phyloP scores from a whole-genome alignment of 345 rosid species.

The Dovyalis caffra region DNA sequence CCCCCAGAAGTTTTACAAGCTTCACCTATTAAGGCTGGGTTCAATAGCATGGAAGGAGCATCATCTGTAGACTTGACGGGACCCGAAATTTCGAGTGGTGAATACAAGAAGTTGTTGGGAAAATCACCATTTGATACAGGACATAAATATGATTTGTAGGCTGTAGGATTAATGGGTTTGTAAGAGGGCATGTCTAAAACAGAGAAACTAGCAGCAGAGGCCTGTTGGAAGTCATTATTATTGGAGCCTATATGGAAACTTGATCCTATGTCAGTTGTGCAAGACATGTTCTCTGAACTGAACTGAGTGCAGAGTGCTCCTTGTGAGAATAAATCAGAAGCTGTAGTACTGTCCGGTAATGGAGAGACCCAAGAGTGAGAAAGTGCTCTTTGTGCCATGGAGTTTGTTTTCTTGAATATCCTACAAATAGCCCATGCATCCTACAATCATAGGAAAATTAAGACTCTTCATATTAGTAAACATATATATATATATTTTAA shows the following conservation, averaged over 20 bases:
- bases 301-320: constrained; percentile 32
- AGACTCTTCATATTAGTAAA: not conserved
- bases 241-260: constrained; percentile 30
- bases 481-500: too few relatives aligned
- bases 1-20: constrained; percentile 18
- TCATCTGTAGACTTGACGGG: constrained; percentile 17
- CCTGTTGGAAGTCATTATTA: constrained; percentile 26
- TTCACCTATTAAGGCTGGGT: constrained; percentile 20
- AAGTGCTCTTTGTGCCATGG: constrained; percentile 67
- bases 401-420: constrained; percentile 84
- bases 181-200: constrained; percentile 29
- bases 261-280: constrained; percentile 48
- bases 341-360: constrained; percentile 31
- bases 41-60: constrained; percentile 33
- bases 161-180: constrained; percentile 22
- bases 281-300: constrained; percentile 47
- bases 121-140: constrained; percentile 32
- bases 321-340: constrained; percentile 30
- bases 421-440: constrained; percentile 97
- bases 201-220: constrained; percentile 30
- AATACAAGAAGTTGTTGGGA: constrained; percentile 37
- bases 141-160: constrained; percentile 26
- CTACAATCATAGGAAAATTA: constrained; percentile 29
- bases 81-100: constrained; percentile 34
- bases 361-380: constrained; percentile 53